Base-by-base conservation (phyloP, 805 yeast species). In the Metschnikowia aberdeeniae region DNA sequence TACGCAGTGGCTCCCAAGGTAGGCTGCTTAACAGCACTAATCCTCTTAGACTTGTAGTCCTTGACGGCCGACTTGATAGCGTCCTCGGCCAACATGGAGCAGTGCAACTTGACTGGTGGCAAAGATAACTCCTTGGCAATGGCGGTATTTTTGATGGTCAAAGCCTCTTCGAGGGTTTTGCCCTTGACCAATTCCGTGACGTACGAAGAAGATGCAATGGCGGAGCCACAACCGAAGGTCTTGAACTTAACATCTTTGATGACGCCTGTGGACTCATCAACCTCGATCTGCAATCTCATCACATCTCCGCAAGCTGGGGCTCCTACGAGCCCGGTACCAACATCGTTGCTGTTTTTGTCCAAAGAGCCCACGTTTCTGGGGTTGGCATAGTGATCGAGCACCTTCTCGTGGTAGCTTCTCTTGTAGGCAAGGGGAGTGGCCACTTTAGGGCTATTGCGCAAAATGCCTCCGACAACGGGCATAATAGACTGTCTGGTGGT, bases 241-340 rank as follows among this genome's bases (percentile, higher is more conserved):
- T 93, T 93, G 72, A 93, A 93, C 67, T 89, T 92, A 51, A 92
- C 99, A 64, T 93, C 96, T 65, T 87, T 82, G 56, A 93, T 93
- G 43, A 87, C 76, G 1, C 99, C 99, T 20, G 95, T 81, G 46
- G 77, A 82, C 59, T 90, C 97, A 53, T 84, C 84, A 8, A 93
- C 99, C 64, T 90, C 81, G 60, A 93, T 93, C 67, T 93, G 98
- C 53, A 93, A 77, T 70, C 95, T 85, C 97, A 93, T 93, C 36
- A 93, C 99, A 72, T 93, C 99, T 45, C 99, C 99, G 72, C 99
- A 93, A 0, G 99, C 99, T 44, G 99, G 98, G 0, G 99, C 98
- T 46, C 99, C 99, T 12, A 93, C 99, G 36, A 93, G 76, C 1
- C 99, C 99, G 1, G 98, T 93, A 36, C 99, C 99, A 10, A 93